Conservation (phyloP, 2,329 filamentous ascomycete genomes). For the Mycosphaerella arachidis region DNA sequence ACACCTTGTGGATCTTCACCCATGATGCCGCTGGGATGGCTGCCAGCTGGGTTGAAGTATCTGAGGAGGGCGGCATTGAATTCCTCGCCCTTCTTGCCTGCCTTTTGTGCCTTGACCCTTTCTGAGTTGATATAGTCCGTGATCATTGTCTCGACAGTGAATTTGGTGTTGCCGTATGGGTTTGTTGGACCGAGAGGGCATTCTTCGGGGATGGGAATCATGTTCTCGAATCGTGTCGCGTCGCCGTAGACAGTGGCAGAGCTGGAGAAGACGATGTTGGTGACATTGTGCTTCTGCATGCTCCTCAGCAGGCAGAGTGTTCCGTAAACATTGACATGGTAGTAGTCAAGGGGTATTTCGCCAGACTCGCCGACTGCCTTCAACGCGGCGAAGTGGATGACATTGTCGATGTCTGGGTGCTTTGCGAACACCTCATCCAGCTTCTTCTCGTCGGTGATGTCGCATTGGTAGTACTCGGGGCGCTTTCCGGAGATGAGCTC, state of each 20-base stretch:
- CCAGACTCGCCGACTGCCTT: constrained; percentile 97
- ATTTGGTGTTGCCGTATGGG: constrained; percentile 95
- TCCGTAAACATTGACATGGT: constrained; percentile 91
- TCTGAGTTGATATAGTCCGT: constrained; percentile 85
- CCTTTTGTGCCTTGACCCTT: constrained; percentile 76
- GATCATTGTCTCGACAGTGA: constrained; percentile 85
- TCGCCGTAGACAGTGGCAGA: constrained; percentile 98
- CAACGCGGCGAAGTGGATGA: constrained; percentile 96
- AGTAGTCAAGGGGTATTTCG: constrained; percentile 95
- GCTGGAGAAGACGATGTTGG: constrained; percentile 97
- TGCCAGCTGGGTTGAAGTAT: constrained; percentile 97
- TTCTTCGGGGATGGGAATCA: constrained; percentile 97
- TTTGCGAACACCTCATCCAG: constrained; percentile 83
- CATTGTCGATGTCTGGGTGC: constrained; percentile 91
- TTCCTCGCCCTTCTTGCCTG: constrained; percentile 68
- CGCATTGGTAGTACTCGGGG: constrained; percentile 76
- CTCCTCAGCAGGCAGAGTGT: constrained; percentile 79
- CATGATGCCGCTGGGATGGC: constrained; percentile 94
- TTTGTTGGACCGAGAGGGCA: constrained; percentile 97
- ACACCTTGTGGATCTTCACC: constrained; percentile 95
- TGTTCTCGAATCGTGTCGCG: constrained; percentile 89
- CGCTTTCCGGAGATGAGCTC: constrained; percentile 88
- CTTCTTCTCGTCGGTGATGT: constrained; percentile 79
- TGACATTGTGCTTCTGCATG: constrained; percentile 86
- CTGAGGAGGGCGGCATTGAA: constrained; percentile 92